These are phyloP conservation scores for Hirsutella minnesotensis DNA, from an alignment of 2,329 filamentous ascomycete genomes.

Conservation along the genomic window DNA sequence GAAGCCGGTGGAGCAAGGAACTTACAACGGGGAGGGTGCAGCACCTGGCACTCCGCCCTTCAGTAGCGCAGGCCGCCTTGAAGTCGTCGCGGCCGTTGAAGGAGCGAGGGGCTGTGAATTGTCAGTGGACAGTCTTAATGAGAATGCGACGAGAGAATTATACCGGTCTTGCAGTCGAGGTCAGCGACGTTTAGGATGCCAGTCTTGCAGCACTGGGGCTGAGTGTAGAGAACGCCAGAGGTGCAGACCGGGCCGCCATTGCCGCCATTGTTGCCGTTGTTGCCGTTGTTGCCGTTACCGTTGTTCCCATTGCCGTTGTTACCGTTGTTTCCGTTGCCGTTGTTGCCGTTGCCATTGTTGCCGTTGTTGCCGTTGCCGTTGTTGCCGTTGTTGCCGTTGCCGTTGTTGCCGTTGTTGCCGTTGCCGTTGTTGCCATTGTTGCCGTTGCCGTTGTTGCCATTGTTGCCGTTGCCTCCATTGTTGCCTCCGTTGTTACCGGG, in stretches of 20 bases:
- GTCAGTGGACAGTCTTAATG: not conserved
- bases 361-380: not conserved
- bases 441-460: not conserved
- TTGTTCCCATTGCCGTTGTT: not conserved
- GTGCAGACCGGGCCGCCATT: not conserved
- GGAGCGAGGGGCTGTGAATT: not conserved
- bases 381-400: not conserved
- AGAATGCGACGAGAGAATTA: not conserved
- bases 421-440: not conserved
- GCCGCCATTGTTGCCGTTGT: not conserved
- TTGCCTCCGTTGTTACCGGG: no score
- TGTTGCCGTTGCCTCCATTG: not conserved
- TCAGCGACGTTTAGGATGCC: not conserved
- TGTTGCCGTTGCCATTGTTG: not conserved
- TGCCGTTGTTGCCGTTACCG: not conserved
- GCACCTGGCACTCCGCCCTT: not conserved
- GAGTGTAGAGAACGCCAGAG: not conserved
- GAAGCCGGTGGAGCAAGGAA: not conserved
- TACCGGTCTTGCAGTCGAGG: constrained; percentile 1
- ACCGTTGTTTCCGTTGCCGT: not conserved
- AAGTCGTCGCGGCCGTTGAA: not conserved
- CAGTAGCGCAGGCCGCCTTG: not conserved
- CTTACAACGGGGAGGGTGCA: constrained; percentile 1
- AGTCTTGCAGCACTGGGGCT: not conserved
- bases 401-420: not conserved